Conservation (phyloP, 2,329 filamentous ascomycete genomes). For the Neospermospora avenae region DNA sequence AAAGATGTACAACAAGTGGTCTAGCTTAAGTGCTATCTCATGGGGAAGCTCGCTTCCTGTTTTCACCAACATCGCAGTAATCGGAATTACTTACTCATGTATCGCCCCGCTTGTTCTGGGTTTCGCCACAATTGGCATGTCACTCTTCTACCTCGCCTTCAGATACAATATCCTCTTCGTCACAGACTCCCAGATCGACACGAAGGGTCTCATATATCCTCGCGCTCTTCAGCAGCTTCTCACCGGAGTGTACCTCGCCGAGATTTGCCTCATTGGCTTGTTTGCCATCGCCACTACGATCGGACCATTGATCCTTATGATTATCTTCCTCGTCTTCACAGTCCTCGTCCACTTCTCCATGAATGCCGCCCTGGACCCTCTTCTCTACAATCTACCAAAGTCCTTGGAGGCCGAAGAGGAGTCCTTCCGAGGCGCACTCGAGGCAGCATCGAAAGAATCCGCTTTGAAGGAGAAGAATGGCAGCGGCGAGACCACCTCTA, state of each 20-base stretch:
- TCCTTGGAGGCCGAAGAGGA: conserved; percentile 61
- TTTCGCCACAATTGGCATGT: conserved; percentile 76
- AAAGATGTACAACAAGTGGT: conserved; percentile 76
- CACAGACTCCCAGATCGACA: conserved; percentile 77
- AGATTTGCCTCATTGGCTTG: conserved; percentile 80
- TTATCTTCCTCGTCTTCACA: conserved; percentile 72
- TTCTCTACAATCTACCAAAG: conserved; percentile 76
- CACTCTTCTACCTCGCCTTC: conserved; percentile 81
- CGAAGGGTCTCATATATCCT: conserved; percentile 82
- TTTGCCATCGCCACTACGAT: conserved; percentile 68
- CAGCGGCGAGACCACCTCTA: conserved; percentile 14
- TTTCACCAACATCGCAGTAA: conserved; percentile 77
- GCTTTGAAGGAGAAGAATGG: conserved; percentile 26
- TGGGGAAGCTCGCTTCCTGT: conserved; percentile 84
- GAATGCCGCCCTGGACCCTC: conserved; percentile 68
- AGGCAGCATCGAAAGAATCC: conserved; percentile 17
- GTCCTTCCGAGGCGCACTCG: conserved; percentile 29
- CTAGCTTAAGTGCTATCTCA: conserved; percentile 66
- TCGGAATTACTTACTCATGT: conserved; percentile 78
- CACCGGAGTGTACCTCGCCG: conserved; percentile 77
- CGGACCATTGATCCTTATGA: conserved; percentile 71
- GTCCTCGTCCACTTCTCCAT: conserved; percentile 72
- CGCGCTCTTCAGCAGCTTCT: conserved; percentile 85
- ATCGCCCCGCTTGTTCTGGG: conserved; percentile 83
- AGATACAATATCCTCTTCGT: conserved; percentile 90